phyloP scores from a whole-genome alignment of 2,329 filamentous ascomycete species.

The Leptographium radiaticola region DNA sequence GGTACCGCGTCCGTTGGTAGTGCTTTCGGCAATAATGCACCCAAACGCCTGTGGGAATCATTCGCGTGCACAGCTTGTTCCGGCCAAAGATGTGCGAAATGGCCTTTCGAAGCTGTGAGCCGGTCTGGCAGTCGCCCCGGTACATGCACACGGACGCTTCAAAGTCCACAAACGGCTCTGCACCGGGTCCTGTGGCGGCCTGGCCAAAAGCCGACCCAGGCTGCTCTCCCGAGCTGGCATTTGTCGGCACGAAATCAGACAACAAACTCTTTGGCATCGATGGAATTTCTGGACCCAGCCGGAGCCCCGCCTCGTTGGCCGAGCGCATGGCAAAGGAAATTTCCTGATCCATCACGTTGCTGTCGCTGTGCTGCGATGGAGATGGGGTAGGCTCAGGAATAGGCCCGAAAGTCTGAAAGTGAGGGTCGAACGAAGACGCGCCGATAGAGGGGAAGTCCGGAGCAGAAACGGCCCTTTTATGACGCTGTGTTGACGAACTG shows the following conservation, averaged over 20 bases:
- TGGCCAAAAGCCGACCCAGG: neutral
- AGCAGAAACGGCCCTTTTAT: constrained; percentile 38
- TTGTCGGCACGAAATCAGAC: neutral
- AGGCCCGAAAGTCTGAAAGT: constrained; percentile 12
- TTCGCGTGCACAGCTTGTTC: constrained; percentile 64
- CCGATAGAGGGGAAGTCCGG: constrained; percentile 27
- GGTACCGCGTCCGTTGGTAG: constrained; percentile 64
- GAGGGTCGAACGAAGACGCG: constrained; percentile 9
- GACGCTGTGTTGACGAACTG: constrained; percentile 17
- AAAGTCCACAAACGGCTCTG: neutral
- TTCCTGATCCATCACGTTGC: constrained; percentile 8
- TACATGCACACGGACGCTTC: constrained; percentile 34
- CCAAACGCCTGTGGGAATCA: constrained; percentile 58
- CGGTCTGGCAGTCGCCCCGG: constrained; percentile 43
- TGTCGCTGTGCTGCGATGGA: constrained; percentile 14
- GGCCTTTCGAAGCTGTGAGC: constrained; percentile 54
- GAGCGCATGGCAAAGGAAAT: neutral
- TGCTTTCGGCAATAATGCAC: constrained; percentile 70
- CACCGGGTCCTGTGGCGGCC: neutral
- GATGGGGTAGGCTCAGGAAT: constrained; percentile 17
- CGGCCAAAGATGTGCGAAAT: constrained; percentile 74
- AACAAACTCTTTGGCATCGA: neutral
- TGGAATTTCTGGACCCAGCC: neutral
- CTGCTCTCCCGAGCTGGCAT: neutral
- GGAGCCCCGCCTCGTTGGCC: neutral